These are phyloP conservation scores for Amphibolis antarctica DNA, from an alignment of 106 monocot species.

Conservation along the genomic window DNA sequence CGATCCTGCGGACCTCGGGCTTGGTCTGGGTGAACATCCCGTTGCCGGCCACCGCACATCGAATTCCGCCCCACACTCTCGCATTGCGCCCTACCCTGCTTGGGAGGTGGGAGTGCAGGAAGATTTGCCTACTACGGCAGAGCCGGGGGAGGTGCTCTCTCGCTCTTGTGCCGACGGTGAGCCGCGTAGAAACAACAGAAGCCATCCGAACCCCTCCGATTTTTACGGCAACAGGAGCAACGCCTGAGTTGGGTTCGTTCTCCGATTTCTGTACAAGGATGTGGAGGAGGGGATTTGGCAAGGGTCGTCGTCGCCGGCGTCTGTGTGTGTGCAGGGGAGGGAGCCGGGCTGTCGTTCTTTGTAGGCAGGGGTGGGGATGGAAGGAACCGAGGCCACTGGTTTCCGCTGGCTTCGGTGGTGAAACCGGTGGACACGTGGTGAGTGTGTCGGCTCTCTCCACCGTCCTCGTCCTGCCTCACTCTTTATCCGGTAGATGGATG, in stretches of 20 bases:
- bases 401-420: conserved; percentile 17
- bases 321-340: too few species aligned
- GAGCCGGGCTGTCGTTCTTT: background rate
- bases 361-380: too few species aligned
- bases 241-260: background rate
- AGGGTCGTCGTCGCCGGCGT: background rate
- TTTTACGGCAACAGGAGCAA: background rate
- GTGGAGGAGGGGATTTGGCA: background rate
- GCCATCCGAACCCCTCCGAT: conserved; percentile 22
- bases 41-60: conserved; percentile 37
- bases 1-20: conserved; percentile 60
- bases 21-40: conserved; percentile 76
- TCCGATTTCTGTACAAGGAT: background rate
- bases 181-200: conserved; percentile 46
- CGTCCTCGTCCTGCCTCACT: background rate
- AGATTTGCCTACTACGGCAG: conserved; percentile 29
- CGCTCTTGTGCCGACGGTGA: conserved; percentile 20
- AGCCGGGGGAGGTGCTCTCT: conserved; percentile 18
- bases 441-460: background rate
- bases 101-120: conserved; percentile 47
- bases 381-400: conserved; percentile 1
- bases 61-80: background rate
- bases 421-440: conserved; percentile 27
- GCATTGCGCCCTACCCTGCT: conserved; percentile 4
- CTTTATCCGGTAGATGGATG: conserved; percentile 10